Percentiles rank a stretch among this genome's conserved stretches.
phyloP scores from a whole-genome alignment of 768 basidiomycete species.

The Lactarius evosmus region DNA sequence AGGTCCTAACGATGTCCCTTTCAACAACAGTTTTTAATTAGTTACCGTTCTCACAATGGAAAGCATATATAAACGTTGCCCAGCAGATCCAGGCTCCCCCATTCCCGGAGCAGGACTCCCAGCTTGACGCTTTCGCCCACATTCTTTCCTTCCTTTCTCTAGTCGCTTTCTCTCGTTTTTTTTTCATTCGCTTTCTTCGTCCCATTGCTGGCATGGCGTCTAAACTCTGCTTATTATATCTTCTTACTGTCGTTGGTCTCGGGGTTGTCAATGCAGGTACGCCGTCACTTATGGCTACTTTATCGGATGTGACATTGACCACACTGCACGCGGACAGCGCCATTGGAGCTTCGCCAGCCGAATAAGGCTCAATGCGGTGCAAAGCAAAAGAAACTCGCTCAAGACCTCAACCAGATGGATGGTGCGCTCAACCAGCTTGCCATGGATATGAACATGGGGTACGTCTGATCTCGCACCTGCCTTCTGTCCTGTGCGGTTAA shows the following conservation, averaged over 20 bases:
- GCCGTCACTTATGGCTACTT: background rate
- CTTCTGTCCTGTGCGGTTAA: background rate
- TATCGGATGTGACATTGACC: background rate
- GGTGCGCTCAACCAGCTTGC: background rate
- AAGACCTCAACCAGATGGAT: slow-evolving; percentile 8
- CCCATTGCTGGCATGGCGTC: slow-evolving; percentile 18
- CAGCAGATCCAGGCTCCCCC: background rate
- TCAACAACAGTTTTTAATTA: background rate
- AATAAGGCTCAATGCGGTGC: background rate
- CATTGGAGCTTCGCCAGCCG: background rate
- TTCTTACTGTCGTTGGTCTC: slow-evolving; percentile 15
- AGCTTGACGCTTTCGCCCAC: slow-evolving; percentile 16
- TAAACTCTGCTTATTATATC: slow-evolving; percentile 18
- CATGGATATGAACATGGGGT: slow-evolving; percentile 9
- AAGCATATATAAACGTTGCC: background rate
- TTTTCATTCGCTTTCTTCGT: slow-evolving; percentile 2
- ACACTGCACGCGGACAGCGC: background rate
- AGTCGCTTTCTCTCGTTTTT: background rate
- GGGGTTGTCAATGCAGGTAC: slow-evolving; percentile 11
- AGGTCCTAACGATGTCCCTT: background rate
- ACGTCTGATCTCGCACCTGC: background rate
- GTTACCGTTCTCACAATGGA: background rate
- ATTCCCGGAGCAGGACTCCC: slow-evolving; percentile 17
- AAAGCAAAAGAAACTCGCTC: background rate
- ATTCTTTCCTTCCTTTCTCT: background rate